These are phyloP conservation scores for Exophiala aquamarina DNA, from an alignment of 2,329 filamentous ascomycete genomes.

Conservation along the genomic window DNA sequence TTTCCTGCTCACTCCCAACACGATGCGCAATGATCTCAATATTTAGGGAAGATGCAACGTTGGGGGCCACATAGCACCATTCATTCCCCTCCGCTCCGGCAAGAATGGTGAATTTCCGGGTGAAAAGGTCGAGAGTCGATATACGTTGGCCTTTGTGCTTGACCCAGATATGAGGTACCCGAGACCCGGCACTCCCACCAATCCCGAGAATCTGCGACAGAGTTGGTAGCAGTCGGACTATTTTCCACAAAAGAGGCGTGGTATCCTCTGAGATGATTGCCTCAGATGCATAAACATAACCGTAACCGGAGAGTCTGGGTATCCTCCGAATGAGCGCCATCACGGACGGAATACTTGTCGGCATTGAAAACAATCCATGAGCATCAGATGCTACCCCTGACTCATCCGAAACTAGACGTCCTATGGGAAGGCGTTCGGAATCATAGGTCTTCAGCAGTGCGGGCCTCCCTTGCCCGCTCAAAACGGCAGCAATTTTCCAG, in stretches of 20 bases:
- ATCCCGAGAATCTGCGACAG: conserved; percentile 27
- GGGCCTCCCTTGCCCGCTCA: conserved; percentile 25
- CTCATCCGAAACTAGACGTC: conserved; percentile 10
- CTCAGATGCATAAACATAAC: conserved; percentile 13
- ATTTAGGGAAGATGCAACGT: background rate
- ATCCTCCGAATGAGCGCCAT: conserved; percentile 8
- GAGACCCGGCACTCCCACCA: conserved; percentile 32
- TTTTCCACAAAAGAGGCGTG: conserved; percentile 25
- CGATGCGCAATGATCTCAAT: too few species aligned
- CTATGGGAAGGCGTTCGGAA: conserved; percentile 39
- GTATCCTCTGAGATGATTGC: conserved; percentile 18
- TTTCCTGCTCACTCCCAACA: conserved; percentile 7
- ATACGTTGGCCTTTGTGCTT: conserved; percentile 27
- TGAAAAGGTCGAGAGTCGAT: conserved; percentile 33
- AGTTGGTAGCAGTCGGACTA: conserved; percentile 33
- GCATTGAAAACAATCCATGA: conserved; percentile 9
- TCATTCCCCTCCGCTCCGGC: conserved; percentile 21
- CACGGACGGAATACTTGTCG: background rate
- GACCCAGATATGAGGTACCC: conserved; percentile 36
- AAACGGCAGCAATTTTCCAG: conserved; percentile 43
- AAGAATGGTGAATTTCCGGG: conserved; percentile 31
- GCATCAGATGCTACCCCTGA: conserved; percentile 14
- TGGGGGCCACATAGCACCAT: conserved; percentile 7
- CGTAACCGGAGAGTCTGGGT: conserved; percentile 17
- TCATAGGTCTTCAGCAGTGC: conserved; percentile 41